These are phyloP conservation scores for Populus pruinosa DNA, from an alignment of 345 rosid species.

Conservation along the genomic window DNA sequence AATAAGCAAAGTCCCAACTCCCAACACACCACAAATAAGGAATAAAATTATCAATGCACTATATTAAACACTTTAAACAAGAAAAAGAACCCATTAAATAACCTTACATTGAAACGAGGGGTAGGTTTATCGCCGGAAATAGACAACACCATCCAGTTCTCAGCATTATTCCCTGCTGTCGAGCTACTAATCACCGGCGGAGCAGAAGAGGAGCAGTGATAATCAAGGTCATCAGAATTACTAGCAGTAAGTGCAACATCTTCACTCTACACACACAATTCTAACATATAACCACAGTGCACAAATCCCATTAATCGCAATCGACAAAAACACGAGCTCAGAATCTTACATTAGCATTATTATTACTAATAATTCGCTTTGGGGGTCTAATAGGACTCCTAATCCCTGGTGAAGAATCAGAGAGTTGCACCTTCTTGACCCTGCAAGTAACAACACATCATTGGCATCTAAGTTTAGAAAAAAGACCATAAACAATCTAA, in stretches of 20 bases:
- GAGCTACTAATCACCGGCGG: constrained; percentile 39
- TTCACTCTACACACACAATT: constrained; percentile 43
- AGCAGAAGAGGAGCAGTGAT: constrained; percentile 42
- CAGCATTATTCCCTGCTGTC: constrained; percentile 49
- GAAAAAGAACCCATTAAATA: not conserved
- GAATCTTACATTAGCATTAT: constrained; percentile 49
- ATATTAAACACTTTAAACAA: not conserved
- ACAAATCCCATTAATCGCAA: not conserved
- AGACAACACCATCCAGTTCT: constrained; percentile 81
- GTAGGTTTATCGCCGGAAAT: constrained; percentile 72
- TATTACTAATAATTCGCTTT: constrained; percentile 35
- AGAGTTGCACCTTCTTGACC: constrained; percentile 93
- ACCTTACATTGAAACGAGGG: constrained; percentile 74
- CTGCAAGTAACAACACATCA: constrained; percentile 28
- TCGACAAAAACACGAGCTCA: constrained; percentile 3
- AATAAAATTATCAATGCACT: not conserved
- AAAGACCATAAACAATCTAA: not conserved
- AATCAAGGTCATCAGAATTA: constrained; percentile 51
- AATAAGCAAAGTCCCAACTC: constrained; percentile 8
- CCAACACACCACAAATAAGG: not conserved
- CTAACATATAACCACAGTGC: constrained; percentile 6
- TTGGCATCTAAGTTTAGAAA: constrained; percentile 3
- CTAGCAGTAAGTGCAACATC: constrained; percentile 39
- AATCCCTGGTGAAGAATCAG: constrained; percentile 63
- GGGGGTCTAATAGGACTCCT: constrained; percentile 74